Percentiles rank a stretch among this genome's conserved stretches.
Conservation (phyloP, 2,329 filamentous ascomycete species). For the Dothideomycetes sp. region DNA sequence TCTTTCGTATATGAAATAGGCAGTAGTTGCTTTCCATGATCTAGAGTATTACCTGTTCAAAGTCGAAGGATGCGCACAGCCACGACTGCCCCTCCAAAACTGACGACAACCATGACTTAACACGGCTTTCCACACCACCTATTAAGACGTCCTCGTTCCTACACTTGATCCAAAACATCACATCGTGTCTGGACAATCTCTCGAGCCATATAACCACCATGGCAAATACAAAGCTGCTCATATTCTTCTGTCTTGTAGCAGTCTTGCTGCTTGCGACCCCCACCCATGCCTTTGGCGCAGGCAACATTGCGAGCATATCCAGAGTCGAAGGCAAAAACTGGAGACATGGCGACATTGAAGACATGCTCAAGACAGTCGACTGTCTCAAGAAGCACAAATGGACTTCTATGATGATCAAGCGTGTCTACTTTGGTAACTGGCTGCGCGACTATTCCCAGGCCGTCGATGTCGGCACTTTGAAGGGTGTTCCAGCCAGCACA, state of each 20-base stretch:
- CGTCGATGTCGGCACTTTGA: constrained; percentile 85
- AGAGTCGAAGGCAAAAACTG: constrained; percentile 76
- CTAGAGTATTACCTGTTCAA: no score
- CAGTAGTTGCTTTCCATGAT: no score
- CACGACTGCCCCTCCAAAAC: constrained; percentile 6
- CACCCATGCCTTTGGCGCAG: constrained; percentile 71
- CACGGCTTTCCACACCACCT: no score
- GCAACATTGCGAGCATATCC: constrained; percentile 75
- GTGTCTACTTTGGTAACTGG: constrained; percentile 96
- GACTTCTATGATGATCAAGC: constrained; percentile 36
- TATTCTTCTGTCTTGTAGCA: constrained; percentile 12
- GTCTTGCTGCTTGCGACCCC: constrained; percentile 56
- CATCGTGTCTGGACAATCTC: background rate
- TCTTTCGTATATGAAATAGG: no score
- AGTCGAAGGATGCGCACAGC: no score
- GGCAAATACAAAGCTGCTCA: constrained; percentile 15
- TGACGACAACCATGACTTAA: background rate
- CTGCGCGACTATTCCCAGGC: constrained; percentile 88
- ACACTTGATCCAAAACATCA: background rate
- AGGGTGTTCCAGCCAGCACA: constrained; percentile 80
- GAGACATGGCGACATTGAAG: constrained; percentile 68
- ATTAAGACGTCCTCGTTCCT: no score
- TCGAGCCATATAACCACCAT: constrained; percentile 13
- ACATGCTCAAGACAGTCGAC: constrained; percentile 69
- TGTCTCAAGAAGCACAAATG: constrained; percentile 55